A percentile compares a stretch with the other conserved stretches of the same genome.
Evolutionary conservation across 768 basidiomycete species (phyloP).

Genomic region (Phlegmacium glaucopus): DNA sequence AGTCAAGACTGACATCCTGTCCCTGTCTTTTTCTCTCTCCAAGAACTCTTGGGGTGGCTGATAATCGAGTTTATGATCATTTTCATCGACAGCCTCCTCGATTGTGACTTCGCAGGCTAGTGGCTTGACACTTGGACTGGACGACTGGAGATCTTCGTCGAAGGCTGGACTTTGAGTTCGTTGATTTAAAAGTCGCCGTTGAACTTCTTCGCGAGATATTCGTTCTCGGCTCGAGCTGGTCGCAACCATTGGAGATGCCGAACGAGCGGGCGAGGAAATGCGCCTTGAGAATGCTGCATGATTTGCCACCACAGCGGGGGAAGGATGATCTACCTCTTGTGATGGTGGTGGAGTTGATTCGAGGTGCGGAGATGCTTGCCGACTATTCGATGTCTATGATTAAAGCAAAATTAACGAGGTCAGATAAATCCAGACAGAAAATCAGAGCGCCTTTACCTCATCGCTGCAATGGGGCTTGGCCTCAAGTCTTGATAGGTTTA

Average conservation of each 20-base stretch:
- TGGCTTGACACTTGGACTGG: background rate
- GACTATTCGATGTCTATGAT: slow-evolving; percentile 7
- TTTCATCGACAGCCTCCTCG: background rate
- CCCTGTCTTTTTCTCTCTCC: slow-evolving; percentile 37
- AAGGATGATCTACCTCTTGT: background rate
- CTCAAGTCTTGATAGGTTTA: slow-evolving; percentile 19
- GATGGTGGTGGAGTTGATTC: background rate
- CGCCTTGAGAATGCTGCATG: slow-evolving; percentile 11
- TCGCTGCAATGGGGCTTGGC: slow-evolving; percentile 14
- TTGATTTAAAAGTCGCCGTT: slow-evolving; percentile 20
- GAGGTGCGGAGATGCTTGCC: slow-evolving; percentile 4
- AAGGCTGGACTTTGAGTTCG: slow-evolving; percentile 11
- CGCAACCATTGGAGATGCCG: slow-evolving; percentile 18
- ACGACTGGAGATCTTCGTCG: slow-evolving; percentile 1
- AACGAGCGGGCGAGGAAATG: slow-evolving; percentile 17
- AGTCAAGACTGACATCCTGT: slow-evolving; percentile 37
- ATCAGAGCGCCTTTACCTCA: slow-evolving; percentile 1
- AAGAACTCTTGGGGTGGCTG: slow-evolving; percentile 3
- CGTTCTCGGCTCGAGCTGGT: slow-evolving; percentile 19
- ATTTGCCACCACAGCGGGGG: slow-evolving; percentile 9
- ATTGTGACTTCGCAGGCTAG: slow-evolving; percentile 1
- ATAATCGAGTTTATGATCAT: background rate
- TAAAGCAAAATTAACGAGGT: too few relatives aligned
- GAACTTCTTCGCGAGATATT: slow-evolving; percentile 24
- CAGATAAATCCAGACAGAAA: background rate